These are phyloP conservation scores for Kodamaea fukazawae DNA, from an alignment of 805 yeast species.

Conservation along the genomic window DNA sequence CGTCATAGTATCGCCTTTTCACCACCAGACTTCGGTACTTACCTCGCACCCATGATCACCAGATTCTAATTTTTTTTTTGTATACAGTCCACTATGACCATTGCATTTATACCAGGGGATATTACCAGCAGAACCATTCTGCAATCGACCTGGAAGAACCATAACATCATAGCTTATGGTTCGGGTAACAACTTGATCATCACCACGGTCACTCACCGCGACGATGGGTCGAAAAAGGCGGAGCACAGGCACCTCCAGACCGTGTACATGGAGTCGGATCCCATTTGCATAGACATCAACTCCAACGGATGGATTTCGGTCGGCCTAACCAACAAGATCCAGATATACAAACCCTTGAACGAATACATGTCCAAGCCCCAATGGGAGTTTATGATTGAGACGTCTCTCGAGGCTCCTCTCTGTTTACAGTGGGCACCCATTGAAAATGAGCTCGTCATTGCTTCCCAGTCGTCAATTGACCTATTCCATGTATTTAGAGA, in stretches of 20 bases:
- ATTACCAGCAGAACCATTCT: slow-evolving; percentile 51
- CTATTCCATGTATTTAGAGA: slow-evolving; percentile 47
- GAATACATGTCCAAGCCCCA: slow-evolving; percentile 42
- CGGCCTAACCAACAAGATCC: slow-evolving; percentile 39
- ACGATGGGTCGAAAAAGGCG: background rate
- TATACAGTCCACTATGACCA: slow-evolving; percentile 44
- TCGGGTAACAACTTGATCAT: slow-evolving; percentile 84
- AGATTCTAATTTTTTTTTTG: slow-evolving; percentile 4
- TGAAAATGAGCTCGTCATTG: slow-evolving; percentile 58
- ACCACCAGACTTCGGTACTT: background rate
- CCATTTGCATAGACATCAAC: slow-evolving; percentile 64
- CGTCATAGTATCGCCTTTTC: too few species aligned
- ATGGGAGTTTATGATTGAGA: slow-evolving; percentile 42
- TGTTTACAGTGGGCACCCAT: slow-evolving; percentile 53
- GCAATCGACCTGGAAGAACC: slow-evolving; percentile 64
- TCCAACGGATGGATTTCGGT: slow-evolving; percentile 60
- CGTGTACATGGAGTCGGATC: slow-evolving; percentile 64
- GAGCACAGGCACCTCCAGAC: slow-evolving; percentile 55
- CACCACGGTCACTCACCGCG: slow-evolving; percentile 14
- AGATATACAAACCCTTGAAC: slow-evolving; percentile 56
- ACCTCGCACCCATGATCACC: slow-evolving; percentile 9
- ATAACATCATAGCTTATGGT: slow-evolving; percentile 67
- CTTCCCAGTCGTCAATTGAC: slow-evolving; percentile 48
- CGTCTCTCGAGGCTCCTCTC: slow-evolving; percentile 27
- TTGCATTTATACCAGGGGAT: slow-evolving; percentile 82